Conservation (phyloP, 768 basidiomycete genomes). For the Agaricus bisporus region DNA sequence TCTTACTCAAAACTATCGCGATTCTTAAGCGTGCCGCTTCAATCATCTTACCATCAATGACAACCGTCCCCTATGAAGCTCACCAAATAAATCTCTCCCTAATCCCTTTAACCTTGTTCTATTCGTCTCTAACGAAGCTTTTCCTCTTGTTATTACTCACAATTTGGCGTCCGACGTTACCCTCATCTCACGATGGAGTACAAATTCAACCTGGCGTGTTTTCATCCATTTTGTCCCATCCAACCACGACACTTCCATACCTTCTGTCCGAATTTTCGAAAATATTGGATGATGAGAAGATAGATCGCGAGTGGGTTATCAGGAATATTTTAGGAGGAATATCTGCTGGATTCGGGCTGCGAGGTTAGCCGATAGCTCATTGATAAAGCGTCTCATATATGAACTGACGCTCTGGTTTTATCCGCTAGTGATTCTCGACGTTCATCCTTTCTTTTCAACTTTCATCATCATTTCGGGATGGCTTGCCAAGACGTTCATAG, state of each 20-base stretch:
- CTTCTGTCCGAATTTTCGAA: conserved; percentile 34
- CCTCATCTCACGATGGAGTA: conserved; percentile 13
- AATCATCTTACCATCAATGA: conserved; percentile 2
- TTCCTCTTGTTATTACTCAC: conserved; percentile 79
- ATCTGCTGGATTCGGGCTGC: conserved; percentile 80
- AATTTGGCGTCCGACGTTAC: conserved; percentile 60
- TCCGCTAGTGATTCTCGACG: conserved; percentile 65
- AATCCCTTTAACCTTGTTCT: conserved; percentile 73
- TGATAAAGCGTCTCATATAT: too few species aligned
- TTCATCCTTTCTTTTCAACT: conserved; percentile 68
- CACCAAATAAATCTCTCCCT: conserved; percentile 71
- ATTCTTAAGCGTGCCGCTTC: background rate
- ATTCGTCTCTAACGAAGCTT: conserved; percentile 79
- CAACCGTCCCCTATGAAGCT: conserved; percentile 30
- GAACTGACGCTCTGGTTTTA: background rate
- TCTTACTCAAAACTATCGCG: conserved; percentile 38
- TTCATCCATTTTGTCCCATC: conserved; percentile 20
- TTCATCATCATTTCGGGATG: conserved; percentile 72
- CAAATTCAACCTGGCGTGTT: conserved; percentile 22
- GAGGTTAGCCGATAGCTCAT: conserved; percentile 39
- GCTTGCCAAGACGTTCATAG: conserved; percentile 60
- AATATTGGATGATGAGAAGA: conserved; percentile 62
- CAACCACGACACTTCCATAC: conserved; percentile 18
- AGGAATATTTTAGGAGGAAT: conserved; percentile 81
- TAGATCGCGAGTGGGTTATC: conserved; percentile 81